Percentiles rank a stretch among this genome's conserved stretches.
Conservation (phyloP, 202 grass and related monocot species). For the Saccharum hybrid region DNA sequence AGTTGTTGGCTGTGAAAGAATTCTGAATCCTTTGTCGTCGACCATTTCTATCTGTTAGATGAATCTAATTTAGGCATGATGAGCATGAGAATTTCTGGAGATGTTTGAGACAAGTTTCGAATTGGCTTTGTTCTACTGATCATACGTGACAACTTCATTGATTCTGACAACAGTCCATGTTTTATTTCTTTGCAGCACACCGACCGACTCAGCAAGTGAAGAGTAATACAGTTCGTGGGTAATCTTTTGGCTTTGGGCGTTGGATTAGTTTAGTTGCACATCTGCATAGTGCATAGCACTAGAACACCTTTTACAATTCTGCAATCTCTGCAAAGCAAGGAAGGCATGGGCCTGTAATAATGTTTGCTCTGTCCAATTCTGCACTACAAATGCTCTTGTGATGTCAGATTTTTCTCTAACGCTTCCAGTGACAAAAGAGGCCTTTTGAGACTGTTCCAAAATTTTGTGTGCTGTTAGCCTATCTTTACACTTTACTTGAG, state of each 20-base stretch:
- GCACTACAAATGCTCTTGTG: neutral
- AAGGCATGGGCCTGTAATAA: constrained; percentile 31
- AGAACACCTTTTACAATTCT: constrained; percentile 7
- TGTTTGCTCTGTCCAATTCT: constrained; percentile 10
- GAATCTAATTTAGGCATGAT: neutral
- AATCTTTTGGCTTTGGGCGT: neutral
- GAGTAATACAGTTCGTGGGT: constrained; percentile 6
- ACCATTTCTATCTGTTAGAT: no score
- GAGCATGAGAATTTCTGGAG: neutral
- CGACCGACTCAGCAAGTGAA: constrained; percentile 9
- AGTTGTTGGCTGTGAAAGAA: no score
- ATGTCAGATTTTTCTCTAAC: neutral
- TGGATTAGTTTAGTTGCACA: neutral
- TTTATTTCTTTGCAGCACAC: constrained; percentile 16
- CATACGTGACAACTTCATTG: neutral
- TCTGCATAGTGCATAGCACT: neutral
- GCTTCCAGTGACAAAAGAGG: neutral
- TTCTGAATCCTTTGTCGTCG: no score
- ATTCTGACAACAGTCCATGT: neutral
- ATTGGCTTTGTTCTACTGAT: neutral
- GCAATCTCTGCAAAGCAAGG: neutral
- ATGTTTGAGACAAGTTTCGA: neutral
- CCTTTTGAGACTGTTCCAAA: neutral
- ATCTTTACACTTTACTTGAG: neutral
- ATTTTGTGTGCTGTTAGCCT: neutral